phyloP scores from a whole-genome alignment of 2,329 filamentous ascomycete species.

The Didymellaceae sp. region DNA sequence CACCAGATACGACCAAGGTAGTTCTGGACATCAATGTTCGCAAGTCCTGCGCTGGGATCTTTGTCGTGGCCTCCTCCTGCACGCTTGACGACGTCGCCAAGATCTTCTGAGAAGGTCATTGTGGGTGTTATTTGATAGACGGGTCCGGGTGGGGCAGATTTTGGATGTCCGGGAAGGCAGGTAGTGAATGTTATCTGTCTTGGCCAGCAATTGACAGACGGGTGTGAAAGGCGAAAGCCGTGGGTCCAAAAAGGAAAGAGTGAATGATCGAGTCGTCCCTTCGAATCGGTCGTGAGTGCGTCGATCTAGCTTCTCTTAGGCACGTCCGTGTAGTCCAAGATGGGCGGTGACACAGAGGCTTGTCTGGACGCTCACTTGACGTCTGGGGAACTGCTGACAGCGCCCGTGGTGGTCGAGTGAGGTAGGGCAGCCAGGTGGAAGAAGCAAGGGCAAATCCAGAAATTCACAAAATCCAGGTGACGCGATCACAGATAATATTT shows the following conservation, averaged over 20 bases:
- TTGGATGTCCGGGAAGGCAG: constrained; percentile 24
- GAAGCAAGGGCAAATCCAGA: constrained; percentile 42
- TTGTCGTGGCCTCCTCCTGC: constrained; percentile 34
- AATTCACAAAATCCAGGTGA: constrained; percentile 26
- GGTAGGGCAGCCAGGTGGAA: constrained; percentile 37
- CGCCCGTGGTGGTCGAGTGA: constrained; percentile 28
- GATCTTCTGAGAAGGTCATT: constrained; percentile 35
- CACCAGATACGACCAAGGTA: constrained; percentile 59
- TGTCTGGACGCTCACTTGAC: constrained; percentile 30
- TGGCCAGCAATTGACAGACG: constrained; percentile 49
- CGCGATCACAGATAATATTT: constrained; percentile 24
- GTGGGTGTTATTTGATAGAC: constrained; percentile 16
- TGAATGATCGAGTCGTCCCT: constrained; percentile 18
- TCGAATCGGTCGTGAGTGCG: constrained; percentile 16
- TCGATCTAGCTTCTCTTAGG: constrained; percentile 12
- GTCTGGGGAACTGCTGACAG: constrained; percentile 27
- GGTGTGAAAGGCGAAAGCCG: constrained; percentile 29
- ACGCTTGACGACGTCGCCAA: constrained; percentile 28
- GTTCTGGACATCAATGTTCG: constrained; percentile 46
- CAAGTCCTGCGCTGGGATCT: constrained; percentile 36
- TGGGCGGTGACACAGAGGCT: constrained; percentile 22
- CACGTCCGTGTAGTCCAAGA: constrained; percentile 12
- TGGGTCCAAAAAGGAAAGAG: constrained; percentile 6
- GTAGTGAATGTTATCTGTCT: constrained; percentile 45
- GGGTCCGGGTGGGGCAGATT: constrained; percentile 27